Percentiles rank a stretch among this genome's conserved stretches.
Conservation (phyloP, 1,139 yeast species). For the Scheffersomyces illinoinensis region DNA sequence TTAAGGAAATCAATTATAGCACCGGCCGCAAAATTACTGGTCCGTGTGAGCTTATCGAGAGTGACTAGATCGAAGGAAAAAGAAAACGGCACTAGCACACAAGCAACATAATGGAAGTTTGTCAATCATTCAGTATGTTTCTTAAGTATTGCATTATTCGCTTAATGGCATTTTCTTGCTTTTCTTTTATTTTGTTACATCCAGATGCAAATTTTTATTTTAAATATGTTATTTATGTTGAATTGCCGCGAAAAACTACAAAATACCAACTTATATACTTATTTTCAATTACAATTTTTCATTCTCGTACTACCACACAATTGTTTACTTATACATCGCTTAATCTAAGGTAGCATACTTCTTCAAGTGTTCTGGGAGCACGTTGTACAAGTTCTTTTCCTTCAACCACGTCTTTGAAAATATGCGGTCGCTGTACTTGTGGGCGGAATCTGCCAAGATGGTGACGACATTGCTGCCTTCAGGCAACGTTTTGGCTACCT, state of each 20-base stretch:
- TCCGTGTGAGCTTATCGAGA: background rate
- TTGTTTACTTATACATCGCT: background rate
- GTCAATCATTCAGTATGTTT: background rate
- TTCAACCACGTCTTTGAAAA: constrained; percentile 79
- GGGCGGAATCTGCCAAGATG: constrained; percentile 83
- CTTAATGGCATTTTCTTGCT: too few relatives aligned
- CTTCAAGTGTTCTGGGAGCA: constrained; percentile 67
- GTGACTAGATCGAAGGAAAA: background rate
- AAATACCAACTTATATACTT: background rate
- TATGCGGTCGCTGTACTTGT: constrained; percentile 78
- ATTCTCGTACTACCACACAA: background rate
- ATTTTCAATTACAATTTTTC: background rate
- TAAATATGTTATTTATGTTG: background rate
- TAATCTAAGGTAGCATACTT: constrained; percentile 56
- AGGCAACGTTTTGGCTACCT: constrained; percentile 74
- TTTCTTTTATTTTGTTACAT: too few relatives aligned
- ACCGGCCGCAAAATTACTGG: background rate
- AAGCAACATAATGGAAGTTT: background rate
- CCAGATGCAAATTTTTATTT: too few relatives aligned
- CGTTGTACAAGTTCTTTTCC: constrained; percentile 62
- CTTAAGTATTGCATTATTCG: too few relatives aligned
- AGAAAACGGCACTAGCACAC: background rate
- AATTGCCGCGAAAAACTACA: background rate
- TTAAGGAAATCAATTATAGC: background rate
- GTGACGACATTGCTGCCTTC: constrained; percentile 84